phyloP scores from a whole-genome alignment of 768 basidiomycete species.

The Clavulina sp. region DNA sequence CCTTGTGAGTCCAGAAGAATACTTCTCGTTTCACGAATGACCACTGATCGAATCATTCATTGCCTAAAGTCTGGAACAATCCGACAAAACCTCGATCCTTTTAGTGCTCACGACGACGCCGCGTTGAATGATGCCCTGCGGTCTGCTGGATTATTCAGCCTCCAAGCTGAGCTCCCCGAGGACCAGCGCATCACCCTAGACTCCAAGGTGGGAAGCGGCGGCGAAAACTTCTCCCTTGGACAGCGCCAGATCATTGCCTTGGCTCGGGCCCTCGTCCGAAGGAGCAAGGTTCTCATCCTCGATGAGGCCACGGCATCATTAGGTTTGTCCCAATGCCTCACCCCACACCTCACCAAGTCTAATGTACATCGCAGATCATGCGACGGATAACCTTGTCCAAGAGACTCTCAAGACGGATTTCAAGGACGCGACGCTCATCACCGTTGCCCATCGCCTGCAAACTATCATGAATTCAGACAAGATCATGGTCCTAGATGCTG shows the following conservation, averaged over 20 bases:
- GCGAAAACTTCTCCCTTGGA: slow-evolving; percentile 35
- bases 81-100: slow-evolving; percentile 23
- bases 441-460: slow-evolving; percentile 41
- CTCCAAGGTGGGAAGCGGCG: slow-evolving; percentile 27
- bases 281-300: slow-evolving; percentile 37
- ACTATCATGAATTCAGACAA: slow-evolving; percentile 25
- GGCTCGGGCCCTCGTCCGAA: slow-evolving; percentile 39
- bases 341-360: not conserved
- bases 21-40: not conserved
- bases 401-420: slow-evolving; percentile 31
- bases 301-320: slow-evolving; percentile 40
- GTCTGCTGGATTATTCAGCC: slow-evolving; percentile 21
- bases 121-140: slow-evolving; percentile 13
- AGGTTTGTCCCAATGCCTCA: slow-evolving; percentile 15
- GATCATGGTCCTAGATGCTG: slow-evolving; percentile 25
- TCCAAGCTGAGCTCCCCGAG: slow-evolving; percentile 24
- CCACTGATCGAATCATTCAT: not conserved
- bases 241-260: slow-evolving; percentile 43
- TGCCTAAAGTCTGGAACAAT: slow-evolving; percentile 18
- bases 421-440: slow-evolving; percentile 32
- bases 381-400: slow-evolving; percentile 40
- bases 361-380: slow-evolving; percentile 25
- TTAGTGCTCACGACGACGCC: slow-evolving; percentile 20
- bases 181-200: slow-evolving; percentile 26
- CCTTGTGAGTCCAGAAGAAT: no score